Conservation (phyloP, 176 grass and related monocot species). For the Zizania latifolia region DNA sequence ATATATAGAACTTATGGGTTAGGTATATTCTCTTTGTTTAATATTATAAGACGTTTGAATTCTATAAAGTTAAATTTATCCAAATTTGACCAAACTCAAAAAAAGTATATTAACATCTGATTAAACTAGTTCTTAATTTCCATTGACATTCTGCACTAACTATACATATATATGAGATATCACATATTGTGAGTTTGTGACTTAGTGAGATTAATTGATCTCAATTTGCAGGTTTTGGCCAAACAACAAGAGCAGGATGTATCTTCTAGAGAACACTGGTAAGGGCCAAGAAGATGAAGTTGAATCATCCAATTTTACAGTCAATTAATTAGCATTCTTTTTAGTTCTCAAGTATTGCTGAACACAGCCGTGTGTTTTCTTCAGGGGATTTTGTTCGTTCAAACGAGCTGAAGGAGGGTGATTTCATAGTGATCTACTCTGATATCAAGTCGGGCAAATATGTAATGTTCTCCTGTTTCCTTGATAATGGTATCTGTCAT, state of each 20-base stretch:
- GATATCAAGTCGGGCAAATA: constrained; percentile 86
- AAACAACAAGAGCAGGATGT: constrained; percentile 99
- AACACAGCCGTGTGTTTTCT: neutral
- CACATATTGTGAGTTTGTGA: neutral
- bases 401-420: constrained; percentile 79
- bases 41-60: no score
- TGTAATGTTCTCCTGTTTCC: no score
- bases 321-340: neutral
- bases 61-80: no score
- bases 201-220: neutral
- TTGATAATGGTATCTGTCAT: no score
- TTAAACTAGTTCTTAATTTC: neutral
- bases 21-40: no score
- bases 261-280: constrained; percentile 92
- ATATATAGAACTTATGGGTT: no score
- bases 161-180: neutral
- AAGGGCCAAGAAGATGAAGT: neutral
- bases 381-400: constrained; percentile 73
- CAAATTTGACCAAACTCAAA: no score
- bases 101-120: no score
- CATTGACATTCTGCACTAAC: neutral
- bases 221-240: constrained; percentile 75
- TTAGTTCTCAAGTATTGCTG: neutral
- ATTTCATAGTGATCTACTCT: constrained; percentile 87
- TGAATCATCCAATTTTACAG: neutral